Evolutionary conservation across 306 rosid species (phyloP), one percentile per base, ranked within the genome.

Genomic region (Erythrophleum fordii): DNA sequence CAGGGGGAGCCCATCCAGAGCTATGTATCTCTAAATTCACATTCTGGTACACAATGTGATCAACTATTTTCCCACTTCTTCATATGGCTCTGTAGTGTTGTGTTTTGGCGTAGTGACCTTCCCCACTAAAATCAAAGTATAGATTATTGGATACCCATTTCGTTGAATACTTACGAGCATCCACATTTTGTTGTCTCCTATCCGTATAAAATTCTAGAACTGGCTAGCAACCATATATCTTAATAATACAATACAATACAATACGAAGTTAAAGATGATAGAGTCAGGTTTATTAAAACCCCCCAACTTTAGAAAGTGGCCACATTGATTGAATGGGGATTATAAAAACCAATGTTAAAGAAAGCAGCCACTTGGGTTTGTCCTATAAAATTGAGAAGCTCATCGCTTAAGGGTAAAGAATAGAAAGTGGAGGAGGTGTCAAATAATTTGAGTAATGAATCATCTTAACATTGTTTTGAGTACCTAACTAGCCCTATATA

Each of bases 251-350:
- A 8, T 10, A 31, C 4, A 44, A 44, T 28, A 60, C 0, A 2
- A 26, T 28, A 29, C 11, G 13, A 29, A 61, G 11, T 14, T 61
- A 29, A 61, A 61, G 77, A 48, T 69, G 41, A 39, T 17, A 51
- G 48, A 62, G 56, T 29, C 13, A 61, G 5, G 64, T 10, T 58
- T 8, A 72, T 48, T 8, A 18, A 42, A 66, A 23, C 31, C 67
- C 60, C 77, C 20, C 12, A 48, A 14, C 73, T 60, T 81, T 48
- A 11, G 82, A 71, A 52, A 60, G 12, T 60, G 22, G 74, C 41
- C 68, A 62, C 69, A n/a, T 49, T 49, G 82, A 39, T 39, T 70
- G 75, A 39, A 58, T 23, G 34, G 16, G 34, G 64, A 11, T 39
- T 9, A 37, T 39, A 67, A 66, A 18, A 20, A 66, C 4, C 14